Conservation (phyloP, 2,329 filamentous ascomycete species). For the Cadophora malorum region DNA sequence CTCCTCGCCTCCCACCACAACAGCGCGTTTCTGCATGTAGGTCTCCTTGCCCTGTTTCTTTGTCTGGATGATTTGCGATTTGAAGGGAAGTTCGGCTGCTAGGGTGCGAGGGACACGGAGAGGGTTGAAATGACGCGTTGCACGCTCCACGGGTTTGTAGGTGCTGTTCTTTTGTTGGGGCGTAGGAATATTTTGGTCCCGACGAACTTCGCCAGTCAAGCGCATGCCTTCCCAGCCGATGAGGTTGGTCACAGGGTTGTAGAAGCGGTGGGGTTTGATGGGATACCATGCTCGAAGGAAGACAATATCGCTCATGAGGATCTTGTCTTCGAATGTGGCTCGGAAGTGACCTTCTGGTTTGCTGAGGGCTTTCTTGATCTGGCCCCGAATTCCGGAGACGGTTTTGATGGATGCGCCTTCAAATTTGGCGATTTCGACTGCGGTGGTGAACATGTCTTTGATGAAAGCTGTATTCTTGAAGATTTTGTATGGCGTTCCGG, state of each 20-base stretch:
- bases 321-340: conserved; percentile 98
- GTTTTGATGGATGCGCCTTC: conserved; percentile 96
- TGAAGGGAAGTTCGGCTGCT: conserved; percentile 87
- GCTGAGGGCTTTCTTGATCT: conserved; percentile 93
- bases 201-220: conserved; percentile 88
- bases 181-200: conserved; percentile 74
- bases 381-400: conserved; percentile 91
- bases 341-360: conserved; percentile 96
- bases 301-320: conserved; percentile 94
- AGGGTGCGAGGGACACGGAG: conserved; percentile 76
- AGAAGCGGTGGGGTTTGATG: conserved; percentile 93
- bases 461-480: conserved; percentile 99
- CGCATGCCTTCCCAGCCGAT: conserved; percentile 93
- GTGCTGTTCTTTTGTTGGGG: conserved; percentile 84
- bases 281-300: conserved; percentile 98
- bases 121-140: conserved; percentile 77
- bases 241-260: conserved; percentile 94
- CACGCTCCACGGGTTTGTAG: conserved; percentile 74
- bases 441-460: conserved; percentile 95
- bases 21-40: conserved; percentile 94
- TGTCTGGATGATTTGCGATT: conserved; percentile 85
- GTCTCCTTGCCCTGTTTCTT: conserved; percentile 81
- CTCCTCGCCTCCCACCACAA: conserved; percentile 86
- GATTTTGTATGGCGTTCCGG: conserved; percentile 92
- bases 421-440: conserved; percentile 96